Evolutionary conservation across 208 protist species (phyloP).

Genomic region (Acanthamoeba quina): DNA sequence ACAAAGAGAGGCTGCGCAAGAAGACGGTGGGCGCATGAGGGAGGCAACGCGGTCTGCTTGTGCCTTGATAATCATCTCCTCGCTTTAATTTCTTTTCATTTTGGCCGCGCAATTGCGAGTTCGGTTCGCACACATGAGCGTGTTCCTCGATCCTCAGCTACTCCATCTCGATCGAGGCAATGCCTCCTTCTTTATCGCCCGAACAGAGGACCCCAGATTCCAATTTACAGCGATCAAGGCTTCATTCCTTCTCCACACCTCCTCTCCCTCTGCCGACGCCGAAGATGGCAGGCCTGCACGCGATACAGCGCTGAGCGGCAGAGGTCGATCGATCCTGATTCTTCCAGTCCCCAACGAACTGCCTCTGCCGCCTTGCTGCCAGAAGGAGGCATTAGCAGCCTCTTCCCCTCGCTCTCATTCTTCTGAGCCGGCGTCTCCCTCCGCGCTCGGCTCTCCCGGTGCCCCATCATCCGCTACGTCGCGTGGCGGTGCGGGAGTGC

Average conservation of each 20-base stretch:
- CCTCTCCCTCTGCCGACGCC: neutral
- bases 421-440: neutral
- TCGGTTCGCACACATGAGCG: no score
- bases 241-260: neutral
- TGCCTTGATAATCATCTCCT: no score
- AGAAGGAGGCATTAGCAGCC: neutral
- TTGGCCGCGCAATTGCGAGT: no score
- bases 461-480: neutral
- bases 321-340: constrained; percentile 27
- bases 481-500: neutral
- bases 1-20: no score
- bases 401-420: neutral
- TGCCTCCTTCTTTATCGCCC: constrained; percentile 11
- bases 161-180: constrained; percentile 13
- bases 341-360: constrained; percentile 18
- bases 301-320: neutral
- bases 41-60: no score
- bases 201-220: constrained; percentile 7
- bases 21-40: no score
- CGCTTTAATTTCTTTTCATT: no score
- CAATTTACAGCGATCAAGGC: constrained; percentile 30
- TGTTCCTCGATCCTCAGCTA: no score
- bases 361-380: neutral
- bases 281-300: neutral
- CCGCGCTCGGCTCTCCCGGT: neutral